Evolutionary conservation across 257 asterid genomes (phyloP).

Genomic region (Ilex asprella): DNA sequence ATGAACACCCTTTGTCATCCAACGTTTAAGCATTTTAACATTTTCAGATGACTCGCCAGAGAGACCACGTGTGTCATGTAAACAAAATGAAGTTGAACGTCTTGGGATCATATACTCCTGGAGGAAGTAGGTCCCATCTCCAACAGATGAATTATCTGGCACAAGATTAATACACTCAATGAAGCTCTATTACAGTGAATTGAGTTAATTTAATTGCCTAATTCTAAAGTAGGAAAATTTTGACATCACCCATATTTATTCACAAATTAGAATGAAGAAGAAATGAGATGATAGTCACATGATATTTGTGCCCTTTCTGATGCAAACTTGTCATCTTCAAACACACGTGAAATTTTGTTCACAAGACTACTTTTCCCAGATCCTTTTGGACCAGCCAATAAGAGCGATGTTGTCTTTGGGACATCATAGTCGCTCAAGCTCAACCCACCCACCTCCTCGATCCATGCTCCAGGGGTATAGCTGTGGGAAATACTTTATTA

Average conservation of each 20-base stretch:
- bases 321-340: slow-evolving; percentile 34
- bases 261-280: neutral
- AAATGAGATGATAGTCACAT: slow-evolving; percentile 24
- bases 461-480: slow-evolving; percentile 73
- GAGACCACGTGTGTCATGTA: slow-evolving; percentile 68
- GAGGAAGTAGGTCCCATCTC: slow-evolving; percentile 64
- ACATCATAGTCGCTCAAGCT: slow-evolving; percentile 21
- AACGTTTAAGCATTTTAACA: slow-evolving; percentile 28
- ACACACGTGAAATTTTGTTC: slow-evolving; percentile 53
- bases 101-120: slow-evolving; percentile 61
- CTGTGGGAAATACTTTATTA: slow-evolving; percentile 31
- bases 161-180: slow-evolving; percentile 1
- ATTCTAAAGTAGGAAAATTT: no score
- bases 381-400: slow-evolving; percentile 68
- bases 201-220: no score
- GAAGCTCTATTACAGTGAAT: neutral
- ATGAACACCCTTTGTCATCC: slow-evolving; percentile 70
- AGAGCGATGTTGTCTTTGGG: slow-evolving; percentile 45
- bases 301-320: slow-evolving; percentile 80
- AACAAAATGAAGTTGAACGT: slow-evolving; percentile 47
- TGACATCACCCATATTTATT: neutral
- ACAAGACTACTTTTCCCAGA: slow-evolving; percentile 91
- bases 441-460: slow-evolving; percentile 31
- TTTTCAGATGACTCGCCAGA: slow-evolving; percentile 43
- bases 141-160: slow-evolving; percentile 40